Conservation (phyloP, 495 filamentous ascomycete genomes). For the Neurospora hispaniola region DNA sequence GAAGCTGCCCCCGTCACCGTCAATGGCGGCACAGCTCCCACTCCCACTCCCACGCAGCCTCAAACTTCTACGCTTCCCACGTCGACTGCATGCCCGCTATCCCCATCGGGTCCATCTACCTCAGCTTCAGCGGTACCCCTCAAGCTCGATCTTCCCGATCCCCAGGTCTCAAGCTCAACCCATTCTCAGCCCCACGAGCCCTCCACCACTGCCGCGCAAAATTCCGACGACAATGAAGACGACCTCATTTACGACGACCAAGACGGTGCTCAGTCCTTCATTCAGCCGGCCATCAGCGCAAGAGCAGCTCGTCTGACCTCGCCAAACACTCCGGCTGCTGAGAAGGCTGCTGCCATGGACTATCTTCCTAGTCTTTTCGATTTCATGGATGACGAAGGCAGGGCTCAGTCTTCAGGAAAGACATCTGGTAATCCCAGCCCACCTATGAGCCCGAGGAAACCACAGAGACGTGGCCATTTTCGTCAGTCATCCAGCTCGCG, state of each 20-base stretch:
- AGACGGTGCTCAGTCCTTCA: slow-evolving; percentile 51
- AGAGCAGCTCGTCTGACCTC: slow-evolving; percentile 61
- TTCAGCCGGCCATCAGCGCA: slow-evolving; percentile 68
- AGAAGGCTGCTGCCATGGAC: slow-evolving; percentile 63
- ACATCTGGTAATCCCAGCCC: slow-evolving; percentile 1
- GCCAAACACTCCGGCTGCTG: slow-evolving; percentile 59
- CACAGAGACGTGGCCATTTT: background rate
- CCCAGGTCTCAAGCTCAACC: background rate
- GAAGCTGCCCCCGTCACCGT: background rate
- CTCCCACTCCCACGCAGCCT: background rate
- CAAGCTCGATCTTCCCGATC: background rate
- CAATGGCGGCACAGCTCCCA: background rate
- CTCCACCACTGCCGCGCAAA: background rate
- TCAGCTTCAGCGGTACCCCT: background rate
- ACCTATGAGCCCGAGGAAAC: slow-evolving; percentile 8
- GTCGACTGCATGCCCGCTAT: background rate
- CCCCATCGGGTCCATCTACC: background rate
- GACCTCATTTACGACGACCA: slow-evolving; percentile 29
- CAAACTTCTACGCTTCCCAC: background rate
- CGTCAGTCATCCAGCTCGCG: slow-evolving; percentile 9
- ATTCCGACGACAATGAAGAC: slow-evolving; percentile 19
- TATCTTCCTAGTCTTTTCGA: slow-evolving; percentile 44
- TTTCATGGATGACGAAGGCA: slow-evolving; percentile 9
- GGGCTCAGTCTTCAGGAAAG: background rate
- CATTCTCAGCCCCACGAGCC: background rate